These are phyloP conservation scores for Xylaria sp. DNA, from an alignment of 2,329 filamentous ascomycete genomes.

Conservation along the genomic window DNA sequence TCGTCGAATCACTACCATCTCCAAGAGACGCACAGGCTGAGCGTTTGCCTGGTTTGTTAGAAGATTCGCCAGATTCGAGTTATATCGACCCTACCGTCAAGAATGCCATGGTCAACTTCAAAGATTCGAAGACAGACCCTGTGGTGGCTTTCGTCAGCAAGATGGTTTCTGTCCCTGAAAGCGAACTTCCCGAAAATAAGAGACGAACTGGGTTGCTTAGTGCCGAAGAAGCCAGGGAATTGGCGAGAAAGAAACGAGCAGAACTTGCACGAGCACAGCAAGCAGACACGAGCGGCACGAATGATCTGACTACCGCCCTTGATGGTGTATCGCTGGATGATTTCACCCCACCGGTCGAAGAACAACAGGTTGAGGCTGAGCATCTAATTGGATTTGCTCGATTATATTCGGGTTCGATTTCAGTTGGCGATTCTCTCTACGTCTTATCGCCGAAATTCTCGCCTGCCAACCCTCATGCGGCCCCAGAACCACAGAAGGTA, in stretches of 20 bases:
- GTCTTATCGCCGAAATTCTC: slow-evolving; percentile 92
- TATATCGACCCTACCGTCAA: slow-evolving; percentile 64
- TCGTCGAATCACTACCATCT: slow-evolving; percentile 86
- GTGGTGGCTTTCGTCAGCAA: slow-evolving; percentile 96
- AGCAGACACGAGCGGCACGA: slow-evolving; percentile 46
- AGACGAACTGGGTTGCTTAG: slow-evolving; percentile 66
- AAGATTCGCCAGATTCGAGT: slow-evolving; percentile 70
- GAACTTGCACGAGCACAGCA: slow-evolving; percentile 79
- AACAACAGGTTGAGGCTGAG: slow-evolving; percentile 66
- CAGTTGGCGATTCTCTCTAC: slow-evolving; percentile 85
- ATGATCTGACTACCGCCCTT: slow-evolving; percentile 56
- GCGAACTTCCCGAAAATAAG: slow-evolving; percentile 84
- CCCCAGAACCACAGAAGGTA: slow-evolving; percentile 72
- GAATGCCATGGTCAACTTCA: slow-evolving; percentile 79
- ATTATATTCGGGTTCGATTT: slow-evolving; percentile 84
- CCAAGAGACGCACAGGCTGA: slow-evolving; percentile 74
- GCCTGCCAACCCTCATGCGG: slow-evolving; percentile 66
- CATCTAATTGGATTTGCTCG: slow-evolving; percentile 92
- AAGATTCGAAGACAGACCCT: slow-evolving; percentile 62
- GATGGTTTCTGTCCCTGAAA: slow-evolving; percentile 93
- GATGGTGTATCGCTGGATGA: slow-evolving; percentile 57
- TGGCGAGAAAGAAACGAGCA: slow-evolving; percentile 81
- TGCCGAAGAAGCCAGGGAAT: slow-evolving; percentile 82
- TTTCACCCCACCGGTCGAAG: slow-evolving; percentile 40
- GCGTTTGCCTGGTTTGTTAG: slow-evolving; percentile 72